Evolutionary conservation across 164 flowering plant species (phyloP), one percentile per base, ranked within the genome.

Genomic region (Litsea cubeba): DNA sequence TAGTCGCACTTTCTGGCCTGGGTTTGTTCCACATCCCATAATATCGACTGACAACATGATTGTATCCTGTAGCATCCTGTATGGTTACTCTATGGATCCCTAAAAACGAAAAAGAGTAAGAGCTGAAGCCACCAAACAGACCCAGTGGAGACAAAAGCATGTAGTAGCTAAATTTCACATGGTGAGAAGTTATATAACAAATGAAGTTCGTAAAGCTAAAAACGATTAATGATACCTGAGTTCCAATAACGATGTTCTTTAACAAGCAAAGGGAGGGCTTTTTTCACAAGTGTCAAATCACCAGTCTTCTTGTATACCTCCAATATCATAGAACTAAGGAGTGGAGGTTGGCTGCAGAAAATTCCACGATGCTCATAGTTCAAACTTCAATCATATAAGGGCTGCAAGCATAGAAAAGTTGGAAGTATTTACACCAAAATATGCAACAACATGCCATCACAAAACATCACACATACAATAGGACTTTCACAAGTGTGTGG

Each of bases 21-120:
- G 99, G 97, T 74, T 90, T 82, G 81, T 96, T 82, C 99, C 99
- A 94, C 94, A 83, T 90, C 62, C 97, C 98, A 84, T 87, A 88
- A 71, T 92, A 96, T 32, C 97, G 87, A 77, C 82, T 89, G 51
- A 94, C 76, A 25, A 50, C 73, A 74, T 96, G 93, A 72, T 28
- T 78, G 14, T 69, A 40, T 58, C 82, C 90, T 71, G 84, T 62
- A 73, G 82, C 74, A 81, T 94, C 95, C 65, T 80, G 82, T 68
- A 94, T 83, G 24, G 75, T 81, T 78, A 94, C 89, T 76, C 80
- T 79, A 81, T 94, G 99, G 11, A 84, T 78, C 66, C 86, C 98
- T 95, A 26, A 57, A 64, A 73, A 62, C 8, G 72, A 70, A 10
- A 65, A 14, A 40, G 26, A 15, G 18, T 5, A 23, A 67, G 5